These are phyloP conservation scores for Drechmeria coniospora DNA, from an alignment of 2,329 filamentous ascomycete species.

Conservation along the genomic window DNA sequence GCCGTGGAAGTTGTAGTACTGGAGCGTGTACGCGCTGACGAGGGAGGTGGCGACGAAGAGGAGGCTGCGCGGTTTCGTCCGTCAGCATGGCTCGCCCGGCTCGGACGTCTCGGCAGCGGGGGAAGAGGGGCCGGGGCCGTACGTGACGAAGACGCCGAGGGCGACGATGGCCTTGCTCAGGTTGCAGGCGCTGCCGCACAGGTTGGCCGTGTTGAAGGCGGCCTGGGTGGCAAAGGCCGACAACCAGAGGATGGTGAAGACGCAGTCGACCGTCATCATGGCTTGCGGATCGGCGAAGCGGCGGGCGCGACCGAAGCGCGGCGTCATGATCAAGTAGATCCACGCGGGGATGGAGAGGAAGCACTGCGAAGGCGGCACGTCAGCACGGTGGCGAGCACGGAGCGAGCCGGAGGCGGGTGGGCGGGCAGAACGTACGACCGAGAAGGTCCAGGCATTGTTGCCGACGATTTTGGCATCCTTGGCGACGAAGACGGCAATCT, in stretches of 20 bases:
- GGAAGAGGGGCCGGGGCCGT: constrained; percentile 13
- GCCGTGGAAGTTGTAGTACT: constrained; percentile 47
- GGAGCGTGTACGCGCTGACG: constrained; percentile 43
- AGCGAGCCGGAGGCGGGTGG: too few species aligned
- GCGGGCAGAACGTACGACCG: constrained; percentile 31
- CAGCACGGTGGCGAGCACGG: too few species aligned
- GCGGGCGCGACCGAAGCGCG: constrained; percentile 45
- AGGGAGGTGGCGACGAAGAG: constrained; percentile 37
- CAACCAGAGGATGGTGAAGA: constrained; percentile 47
- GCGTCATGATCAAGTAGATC: constrained; percentile 50
- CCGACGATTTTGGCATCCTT: constrained; percentile 34
- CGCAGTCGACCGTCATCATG: constrained; percentile 41
- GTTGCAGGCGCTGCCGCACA: constrained; percentile 40
- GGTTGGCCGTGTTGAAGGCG: constrained; percentile 40
- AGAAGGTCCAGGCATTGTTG: constrained; percentile 48
- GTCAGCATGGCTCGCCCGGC: too few species aligned
- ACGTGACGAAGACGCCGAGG: constrained; percentile 48
- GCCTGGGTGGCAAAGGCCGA: constrained; percentile 52
- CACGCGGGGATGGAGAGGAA: constrained; percentile 49
- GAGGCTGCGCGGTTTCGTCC: too few species aligned
- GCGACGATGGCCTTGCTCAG: constrained; percentile 48
- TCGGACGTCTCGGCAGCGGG: not conserved
- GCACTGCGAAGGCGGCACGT: constrained; percentile 27
- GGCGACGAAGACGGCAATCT: constrained; percentile 42
- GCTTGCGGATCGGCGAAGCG: constrained; percentile 46